Evolutionary conservation across 2,329 filamentous ascomycete species (phyloP), one percentile per base, ranked within the genome.

Genomic region (Elsinoe necatrix): DNA sequence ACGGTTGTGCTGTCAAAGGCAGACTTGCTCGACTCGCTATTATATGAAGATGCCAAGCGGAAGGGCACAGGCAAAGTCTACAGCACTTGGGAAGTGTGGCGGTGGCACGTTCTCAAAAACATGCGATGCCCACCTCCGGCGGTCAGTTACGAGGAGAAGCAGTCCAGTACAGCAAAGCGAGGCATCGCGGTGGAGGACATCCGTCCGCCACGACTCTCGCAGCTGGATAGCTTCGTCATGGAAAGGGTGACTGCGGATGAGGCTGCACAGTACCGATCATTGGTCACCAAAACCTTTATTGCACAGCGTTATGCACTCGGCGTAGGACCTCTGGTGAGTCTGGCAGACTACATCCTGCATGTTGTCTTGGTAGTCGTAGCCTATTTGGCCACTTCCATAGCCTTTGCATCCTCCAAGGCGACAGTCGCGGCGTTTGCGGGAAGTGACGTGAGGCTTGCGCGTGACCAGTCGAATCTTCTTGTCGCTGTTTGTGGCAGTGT

Each of bases 1-100:
- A 87, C 83, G 0, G 66, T 85, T 6, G 78, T 74, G 70, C 68
- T 84, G 8, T 80, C 82, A 4, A 74, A 74, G 11, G 77, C 79
- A 0, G 73, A 80, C 11, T 62, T 81, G 1, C 68, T 87, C 8
- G 71, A 73, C 16, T 70, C 70, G 29, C 63, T 77, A 6, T 71
- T 77, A n/a, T 62, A 60, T 21, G 52, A 55, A 14, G 39, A 55
- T 29, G 58, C 4, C 11, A 52, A 23, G 11, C 20, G 4, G 23
- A 20, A 14, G n/a, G 23, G 1, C 9, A 27, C 20, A 12, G 16
- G 3, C 27, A 31, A 47, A 41, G 8, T 9, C 23, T 35, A 18
- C n/a, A 35, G 25, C 21, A 29, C 12, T 4, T 35, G 60, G 2
- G 57, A 59, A 1, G 34, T 27, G 34, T 45, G 14, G 47, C 67